Evolutionary conservation across 1,139 yeast species (phyloP), one percentile per base, ranked within the genome.

Genomic region (Suzukiozyma palmioleophila): DNA sequence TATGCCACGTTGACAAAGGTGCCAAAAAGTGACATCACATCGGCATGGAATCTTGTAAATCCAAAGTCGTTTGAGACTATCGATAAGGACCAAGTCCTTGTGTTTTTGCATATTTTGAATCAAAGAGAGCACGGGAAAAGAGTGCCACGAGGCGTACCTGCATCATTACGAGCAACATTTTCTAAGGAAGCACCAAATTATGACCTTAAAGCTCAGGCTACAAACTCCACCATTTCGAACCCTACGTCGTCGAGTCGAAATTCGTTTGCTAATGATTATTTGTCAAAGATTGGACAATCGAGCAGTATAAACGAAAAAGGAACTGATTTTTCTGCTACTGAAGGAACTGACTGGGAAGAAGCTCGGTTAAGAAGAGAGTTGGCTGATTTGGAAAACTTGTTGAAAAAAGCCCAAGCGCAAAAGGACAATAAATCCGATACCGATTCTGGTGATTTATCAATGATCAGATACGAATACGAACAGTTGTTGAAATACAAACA

Each of bases 71-170:
- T 81, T 41, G 89, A 84, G 54, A 83, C 95, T 12, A 88, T 92
- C 47, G 97, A 90, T 60, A 88, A 85, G 53, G 97, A 92, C 62
- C 98, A 94, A 59, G 82, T 89, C 22, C 66, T 89, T 49, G 95
- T 87, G 28, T 89, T 87, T 50, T 70, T 92, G 49, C 98, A 92
- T 62, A 88, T 90, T 49, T 73, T 92, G 52, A 88, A 89, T 61
- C 96, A 90, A 61, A 76, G 97, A 51, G 86, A 88, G 45, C 82
- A 83, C 54, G 96, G 96, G 26, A 82, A 83, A 51, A 72, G 94
- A 44, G 81, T 92, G 27, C 98, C 98, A 31, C 71, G 95, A 43
- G 84, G 89, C n/a, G 90, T 92, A 4, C 98, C 98, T n/a, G 86
- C 92, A 1, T 80, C 94, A 8, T 70, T 94, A 48, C 75, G 96